Evolutionary conservation across 768 basidiomycete species (phyloP), one percentile per base, ranked within the genome.

Genomic region (Pleurotus eryngii): DNA sequence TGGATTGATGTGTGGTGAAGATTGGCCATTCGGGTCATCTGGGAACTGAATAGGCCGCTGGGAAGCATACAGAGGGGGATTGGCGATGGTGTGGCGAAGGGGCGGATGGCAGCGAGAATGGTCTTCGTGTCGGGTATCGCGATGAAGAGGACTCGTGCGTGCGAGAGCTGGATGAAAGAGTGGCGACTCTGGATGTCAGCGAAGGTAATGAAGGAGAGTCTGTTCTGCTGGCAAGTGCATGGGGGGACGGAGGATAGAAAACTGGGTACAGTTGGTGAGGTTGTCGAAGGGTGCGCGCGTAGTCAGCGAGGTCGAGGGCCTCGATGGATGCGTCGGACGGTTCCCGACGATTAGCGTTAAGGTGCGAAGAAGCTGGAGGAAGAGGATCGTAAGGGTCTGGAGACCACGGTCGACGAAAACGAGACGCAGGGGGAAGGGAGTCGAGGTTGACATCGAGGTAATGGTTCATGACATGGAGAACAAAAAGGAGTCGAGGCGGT

Each of bases 291-390:
- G 81, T 82, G 59, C 67, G 71, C 5, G 85, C 76, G 69, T 88
- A 90, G 67, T 88, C 87, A 30, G 86, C 86, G 20, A 90, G 76
- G 70, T 90, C 87, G 55, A 88, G 77, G 2, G 86, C 86, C 65
- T 89, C 86, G 1, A 88, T 78, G 55, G 85, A 87, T 24, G 76
- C 78, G 57, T 88, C 87, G 5, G 86, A 85, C 3, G 79, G 71
- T 58, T 86, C 82, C 59, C 81, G 69, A 26, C 72, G 71, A 51
- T 38, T 67, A 70, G 47, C 65, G 68, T 9, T 58, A 60, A 20
- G 57, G 56, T 39, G 62, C 64, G 3, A 58, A 61, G 48, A 48
- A 63, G 55, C 64, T 17, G 72, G 68, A 40, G 76, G 74, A 51
- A 73, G 65, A 12, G 80, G 75, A 57, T 81, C 77, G 60, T 77